Evolutionary conservation across 208 protist genomes (phyloP), one percentile per base, ranked within the genome.

Genomic region (Blastocrithidia nonstop): DNA sequence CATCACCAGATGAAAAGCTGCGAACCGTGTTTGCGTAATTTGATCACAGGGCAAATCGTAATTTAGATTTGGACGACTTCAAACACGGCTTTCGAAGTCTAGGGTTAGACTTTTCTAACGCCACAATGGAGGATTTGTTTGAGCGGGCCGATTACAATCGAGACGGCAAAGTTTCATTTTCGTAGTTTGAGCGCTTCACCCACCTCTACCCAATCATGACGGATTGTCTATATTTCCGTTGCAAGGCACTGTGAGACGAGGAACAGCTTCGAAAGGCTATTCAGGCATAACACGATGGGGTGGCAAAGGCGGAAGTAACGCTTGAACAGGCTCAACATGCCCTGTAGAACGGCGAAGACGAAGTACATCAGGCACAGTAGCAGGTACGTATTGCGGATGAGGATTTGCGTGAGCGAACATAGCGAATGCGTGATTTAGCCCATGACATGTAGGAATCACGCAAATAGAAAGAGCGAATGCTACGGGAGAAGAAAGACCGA

Each of bases 171-270:
- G 87, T 94, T 46, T 82, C 74, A 23, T 88, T 76, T 54, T 64
- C 75, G 7, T 81, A 94, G 74, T 94, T 88, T 54, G 81, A 90
- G 71, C 81, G 79, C 38, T 91, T 94, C 58, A 71, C 69, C 4
- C 60, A 68, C 11, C 47, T 86, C 11, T 94, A 94, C 59, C 86
- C 86, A 20, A 94, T 90, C 58, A 86, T 94, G 77, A 77, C 54
- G 17, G 81, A 94, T 61, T 91, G 80, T 54, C 64, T 94, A 15
- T 94, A 77, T 60, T 89, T 86, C 60, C 77, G 86, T 45, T 84
- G 66, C 38, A 91, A 88, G 69, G 81, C 81, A n/a, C 87, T 87
- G 51, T 91, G 81, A 82, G 79, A 88, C 39, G 81, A 94, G 59
- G 79, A 88, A 48, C 74, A 86, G 61, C 50, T 91, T 25, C 73